A percentile compares a stretch with the other conserved stretches of the same genome.
These are phyloP conservation scores for Phytophthora hybrid DNA, from an alignment of 352 stramenopile genomes.

Conservation along the genomic window DNA sequence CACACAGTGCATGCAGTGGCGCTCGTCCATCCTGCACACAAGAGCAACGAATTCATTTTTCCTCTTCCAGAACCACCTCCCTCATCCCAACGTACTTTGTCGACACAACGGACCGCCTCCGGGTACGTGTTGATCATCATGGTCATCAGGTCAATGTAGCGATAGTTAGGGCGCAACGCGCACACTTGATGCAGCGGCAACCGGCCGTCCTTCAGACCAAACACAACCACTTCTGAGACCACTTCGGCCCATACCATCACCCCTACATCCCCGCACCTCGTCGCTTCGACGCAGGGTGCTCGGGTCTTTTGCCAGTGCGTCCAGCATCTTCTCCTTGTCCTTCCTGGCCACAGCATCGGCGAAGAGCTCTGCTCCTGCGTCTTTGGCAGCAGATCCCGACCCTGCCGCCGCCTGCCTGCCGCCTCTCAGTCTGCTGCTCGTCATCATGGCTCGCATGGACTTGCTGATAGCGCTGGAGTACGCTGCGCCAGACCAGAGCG, in stretches of 20 bases:
- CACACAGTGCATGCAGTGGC: constrained; percentile 62
- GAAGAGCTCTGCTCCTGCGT: constrained; percentile 41
- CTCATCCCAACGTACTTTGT: constrained; percentile 43
- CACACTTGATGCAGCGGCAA: constrained; percentile 69
- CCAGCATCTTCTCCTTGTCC: constrained; percentile 64
- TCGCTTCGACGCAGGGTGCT: constrained; percentile 39
- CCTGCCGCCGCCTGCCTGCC: neutral
- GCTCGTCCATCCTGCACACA: constrained; percentile 45
- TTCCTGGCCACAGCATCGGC: constrained; percentile 46
- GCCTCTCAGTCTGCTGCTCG: constrained; percentile 22
- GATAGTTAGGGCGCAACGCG: constrained; percentile 52
- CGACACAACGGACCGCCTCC: constrained; percentile 43
- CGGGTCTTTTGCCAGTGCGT: constrained; percentile 41
- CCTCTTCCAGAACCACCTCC: neutral
- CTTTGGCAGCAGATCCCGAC: constrained; percentile 6
- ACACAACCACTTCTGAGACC: neutral
- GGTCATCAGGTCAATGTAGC: constrained; percentile 64
- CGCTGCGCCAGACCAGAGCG: constrained; percentile 21
- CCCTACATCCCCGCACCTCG: constrained; percentile 24
- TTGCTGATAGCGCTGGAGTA: constrained; percentile 62
- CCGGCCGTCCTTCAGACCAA: constrained; percentile 43
- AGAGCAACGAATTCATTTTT: neutral
- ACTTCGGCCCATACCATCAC: neutral
- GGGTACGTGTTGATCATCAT: constrained; percentile 53
- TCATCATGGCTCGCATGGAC: constrained; percentile 69